These are phyloP conservation scores for Stagonosporopsis chrysanthemi DNA, from an alignment of 2,329 filamentous ascomycete genomes.

Conservation along the genomic window DNA sequence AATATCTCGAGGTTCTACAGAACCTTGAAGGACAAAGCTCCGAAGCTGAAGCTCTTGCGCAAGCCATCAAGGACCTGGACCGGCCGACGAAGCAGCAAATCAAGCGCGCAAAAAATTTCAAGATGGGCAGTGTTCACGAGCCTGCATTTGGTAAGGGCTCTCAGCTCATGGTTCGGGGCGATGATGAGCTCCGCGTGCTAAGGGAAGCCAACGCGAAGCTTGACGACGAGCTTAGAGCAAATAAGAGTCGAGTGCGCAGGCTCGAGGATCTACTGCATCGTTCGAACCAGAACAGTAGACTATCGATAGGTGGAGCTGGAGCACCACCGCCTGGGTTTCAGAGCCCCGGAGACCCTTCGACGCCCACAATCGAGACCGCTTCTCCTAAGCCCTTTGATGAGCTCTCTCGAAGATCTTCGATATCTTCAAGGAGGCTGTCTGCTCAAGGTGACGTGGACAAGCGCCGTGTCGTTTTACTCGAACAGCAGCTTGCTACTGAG, in stretches of 20 bases:
- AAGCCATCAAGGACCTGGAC: conserved; percentile 80
- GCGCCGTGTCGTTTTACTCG: conserved; percentile 71
- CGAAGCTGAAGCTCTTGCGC: conserved; percentile 74
- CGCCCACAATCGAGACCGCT: conserved; percentile 44
- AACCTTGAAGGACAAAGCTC: conserved; percentile 69
- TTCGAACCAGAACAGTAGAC: conserved; percentile 68
- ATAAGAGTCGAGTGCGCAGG: conserved; percentile 90
- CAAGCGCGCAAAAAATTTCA: conserved; percentile 90
- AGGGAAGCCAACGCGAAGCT: conserved; percentile 64
- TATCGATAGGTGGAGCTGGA: conserved; percentile 60
- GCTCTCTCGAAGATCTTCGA: conserved; percentile 65
- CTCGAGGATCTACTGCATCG: conserved; percentile 92
- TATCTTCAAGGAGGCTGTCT: conserved; percentile 68
- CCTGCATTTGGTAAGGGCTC: conserved; percentile 86
- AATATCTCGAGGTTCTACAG: conserved; percentile 73
- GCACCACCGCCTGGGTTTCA: conserved; percentile 48
- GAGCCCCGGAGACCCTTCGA: conserved; percentile 47
- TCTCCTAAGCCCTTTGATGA: conserved; percentile 52
- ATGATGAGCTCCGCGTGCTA: conserved; percentile 73
- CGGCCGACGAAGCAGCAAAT: conserved; percentile 85
- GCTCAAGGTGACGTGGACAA: conserved; percentile 67
- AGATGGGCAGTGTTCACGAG: conserved; percentile 94
- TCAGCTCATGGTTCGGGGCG: conserved; percentile 77
- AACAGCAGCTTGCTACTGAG: conserved; percentile 78
- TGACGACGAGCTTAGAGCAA: conserved; percentile 73